Conservation (phyloP, 371 early-diverging fungal genomes). For the Rhizopus delemar region DNA sequence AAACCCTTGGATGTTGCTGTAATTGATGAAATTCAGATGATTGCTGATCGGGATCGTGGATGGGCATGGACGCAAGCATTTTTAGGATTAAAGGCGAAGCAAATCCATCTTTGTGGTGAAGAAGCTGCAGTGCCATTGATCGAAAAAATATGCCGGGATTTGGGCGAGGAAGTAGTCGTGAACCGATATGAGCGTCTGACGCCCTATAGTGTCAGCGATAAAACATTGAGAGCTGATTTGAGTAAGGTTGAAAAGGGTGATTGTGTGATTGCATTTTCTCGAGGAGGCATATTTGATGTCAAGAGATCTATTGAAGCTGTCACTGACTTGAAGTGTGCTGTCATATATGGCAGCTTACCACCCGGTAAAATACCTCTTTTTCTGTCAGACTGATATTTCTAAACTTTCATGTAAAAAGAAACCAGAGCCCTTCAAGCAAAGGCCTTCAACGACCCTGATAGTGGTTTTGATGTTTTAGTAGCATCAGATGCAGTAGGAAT, state of each 20-base stretch:
- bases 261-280: conserved; percentile 87
- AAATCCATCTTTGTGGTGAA: conserved; percentile 95
- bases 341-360: conserved; percentile 91
- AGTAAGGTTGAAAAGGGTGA: conserved; percentile 76
- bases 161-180: conserved; percentile 82
- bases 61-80: conserved; percentile 97
- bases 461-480: conserved; percentile 82
- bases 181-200: conserved; percentile 81
- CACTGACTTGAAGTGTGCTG: conserved; percentile 82
- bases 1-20: conserved; percentile 83
- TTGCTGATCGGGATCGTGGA: conserved; percentile 83
- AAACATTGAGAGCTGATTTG: conserved; percentile 60
- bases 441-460: conserved; percentile 85
- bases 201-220: conserved; percentile 55
- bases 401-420: neutral
- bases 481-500: conserved; percentile 97
- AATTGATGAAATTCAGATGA: conserved; percentile 96
- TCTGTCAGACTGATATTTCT: neutral
- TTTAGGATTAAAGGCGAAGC: conserved; percentile 78
- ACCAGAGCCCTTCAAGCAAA: conserved; percentile 73
- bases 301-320: conserved; percentile 76
- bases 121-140: conserved; percentile 82
- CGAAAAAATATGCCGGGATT: conserved; percentile 64
- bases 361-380: conserved; percentile 57
- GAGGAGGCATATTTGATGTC: conserved; percentile 74